Conservation (phyloP, 192 early-diverging fungal genomes). For the Radiomyces spectabilis region DNA sequence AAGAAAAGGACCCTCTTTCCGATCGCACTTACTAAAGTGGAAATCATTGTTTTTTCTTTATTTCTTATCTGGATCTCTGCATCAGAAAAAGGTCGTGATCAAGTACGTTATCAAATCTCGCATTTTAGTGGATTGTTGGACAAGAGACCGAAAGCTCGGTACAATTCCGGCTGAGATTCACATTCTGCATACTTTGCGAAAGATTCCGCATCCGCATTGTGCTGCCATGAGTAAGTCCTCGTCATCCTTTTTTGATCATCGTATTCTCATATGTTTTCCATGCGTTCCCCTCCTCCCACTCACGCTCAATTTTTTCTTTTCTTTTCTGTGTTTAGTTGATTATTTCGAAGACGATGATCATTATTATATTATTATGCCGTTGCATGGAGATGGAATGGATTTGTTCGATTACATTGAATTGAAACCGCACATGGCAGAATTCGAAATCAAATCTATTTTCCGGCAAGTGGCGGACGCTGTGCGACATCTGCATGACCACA, state of each 20-base stretch:
- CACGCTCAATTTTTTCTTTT: too few relatives aligned
- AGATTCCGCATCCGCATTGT: constrained; percentile 45
- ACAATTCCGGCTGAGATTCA: constrained; percentile 73
- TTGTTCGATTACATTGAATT: constrained; percentile 67
- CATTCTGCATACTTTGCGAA: constrained; percentile 55
- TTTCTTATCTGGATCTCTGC: constrained; percentile 3
- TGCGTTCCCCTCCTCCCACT: too few relatives aligned
- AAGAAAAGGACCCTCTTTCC: constrained; percentile 1
- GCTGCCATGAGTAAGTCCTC: constrained; percentile 38
- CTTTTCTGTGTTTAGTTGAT: constrained; percentile 39
- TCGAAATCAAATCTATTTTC: constrained; percentile 49
- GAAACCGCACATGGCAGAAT: constrained; percentile 44
- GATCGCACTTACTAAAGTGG: not conserved
- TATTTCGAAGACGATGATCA: constrained; percentile 69
- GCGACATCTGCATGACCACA: constrained; percentile 50
- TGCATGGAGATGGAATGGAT: constrained; percentile 53
- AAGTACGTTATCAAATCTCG: constrained; percentile 69
- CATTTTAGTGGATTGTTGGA: constrained; percentile 62
- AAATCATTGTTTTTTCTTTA: constrained; percentile 13
- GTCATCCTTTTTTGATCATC: too few relatives aligned
- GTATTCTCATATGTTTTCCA: too few relatives aligned
- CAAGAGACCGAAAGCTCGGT: constrained; percentile 52
- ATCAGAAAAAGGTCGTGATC: constrained; percentile 46
- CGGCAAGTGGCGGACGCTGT: constrained; percentile 50
- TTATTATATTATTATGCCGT: constrained; percentile 60